These are phyloP conservation scores for Pisolithus tinctorius DNA, from an alignment of 768 basidiomycete species.

Conservation along the genomic window DNA sequence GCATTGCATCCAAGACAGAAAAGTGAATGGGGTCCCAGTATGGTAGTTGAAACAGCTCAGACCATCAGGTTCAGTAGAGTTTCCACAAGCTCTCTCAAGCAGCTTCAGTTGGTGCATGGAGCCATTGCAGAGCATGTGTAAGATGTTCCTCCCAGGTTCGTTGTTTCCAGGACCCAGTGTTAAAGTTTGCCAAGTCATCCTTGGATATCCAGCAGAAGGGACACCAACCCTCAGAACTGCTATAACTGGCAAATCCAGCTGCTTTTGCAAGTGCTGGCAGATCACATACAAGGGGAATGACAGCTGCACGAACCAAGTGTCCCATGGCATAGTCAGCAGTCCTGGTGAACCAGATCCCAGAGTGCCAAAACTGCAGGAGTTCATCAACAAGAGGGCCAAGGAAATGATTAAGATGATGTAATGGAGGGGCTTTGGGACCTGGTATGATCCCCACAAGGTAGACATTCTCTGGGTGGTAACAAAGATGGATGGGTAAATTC, in stretches of 20 bases:
- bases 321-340: conserved; percentile 22
- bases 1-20: conserved; percentile 32
- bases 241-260: conserved; percentile 13
- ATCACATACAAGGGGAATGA: conserved; percentile 24
- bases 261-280: conserved; percentile 17
- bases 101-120: conserved; percentile 9
- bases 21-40: conserved; percentile 29
- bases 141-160: conserved; percentile 12
- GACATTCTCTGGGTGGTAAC: conserved; percentile 30
- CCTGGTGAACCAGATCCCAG: conserved; percentile 22
- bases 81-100: conserved; percentile 7
- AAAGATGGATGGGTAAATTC: conserved; percentile 17
- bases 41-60: conserved; percentile 24
- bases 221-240: conserved; percentile 7
- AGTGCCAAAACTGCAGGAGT: conserved; percentile 26
- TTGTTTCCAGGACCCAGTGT: conserved; percentile 11
- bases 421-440: conserved; percentile 18
- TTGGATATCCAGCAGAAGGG: conserved; percentile 15
- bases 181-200: conserved; percentile 14
- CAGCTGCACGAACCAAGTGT: conserved; percentile 18
- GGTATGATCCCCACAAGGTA: conserved; percentile 20
- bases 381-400: conserved; percentile 32
- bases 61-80: conserved; percentile 21
- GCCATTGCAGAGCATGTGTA: conserved; percentile 12
- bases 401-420: conserved; percentile 31